Base-by-base conservation (phyloP, 306 rosid species). In the Oemleria cerasiformis region DNA sequence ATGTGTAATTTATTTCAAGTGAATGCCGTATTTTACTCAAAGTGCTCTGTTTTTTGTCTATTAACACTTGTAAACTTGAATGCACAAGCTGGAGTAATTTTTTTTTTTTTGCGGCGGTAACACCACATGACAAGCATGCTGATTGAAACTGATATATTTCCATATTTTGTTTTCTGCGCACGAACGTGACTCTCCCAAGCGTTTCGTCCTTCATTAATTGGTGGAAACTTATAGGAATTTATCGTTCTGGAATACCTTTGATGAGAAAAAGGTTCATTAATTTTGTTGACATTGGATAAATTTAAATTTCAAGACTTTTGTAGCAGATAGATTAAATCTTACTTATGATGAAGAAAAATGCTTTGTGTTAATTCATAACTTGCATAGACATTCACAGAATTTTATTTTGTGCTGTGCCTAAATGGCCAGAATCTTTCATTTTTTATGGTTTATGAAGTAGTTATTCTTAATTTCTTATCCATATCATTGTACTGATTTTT, bases 21-120 rank as follows among this genome's bases (percentile, higher is more conserved):
- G 10, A 53, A n/a, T 53, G 61, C 38, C 61, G 10, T 55, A 7
- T 30, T 55, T 34, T 55, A 4, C 11, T 23, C 61, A 10, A 9
- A 56, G 15, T 23, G 4, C 10, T 21, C 13, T 23, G 10, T 25
- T 21, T 11, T 30, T 21, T 56, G 16, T 51, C 20, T 51, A 8
- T 30, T 57, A 57, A 58, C 63, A 58, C 63, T 58, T 4, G 36
- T 23, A 55, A 53, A 55, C 36, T 55, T 58, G 63, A 58, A 58
- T 25, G 41, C 62, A 23, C 16, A 25, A 57, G 7, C 6, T 16
- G 19, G 8, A 55, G 36, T 21, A 8, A 11, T 8, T 50, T 2
- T 50, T 12, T 9, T 9, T 55, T 4, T 55, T 4, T 16, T 21
- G 6, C 2, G 2, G 12, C 6, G 25, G 57, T 21, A 55, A 55